Evolutionary conservation across 1,284 basidiomycete species (phyloP).

Genomic region (Ustilago loliicola): DNA sequence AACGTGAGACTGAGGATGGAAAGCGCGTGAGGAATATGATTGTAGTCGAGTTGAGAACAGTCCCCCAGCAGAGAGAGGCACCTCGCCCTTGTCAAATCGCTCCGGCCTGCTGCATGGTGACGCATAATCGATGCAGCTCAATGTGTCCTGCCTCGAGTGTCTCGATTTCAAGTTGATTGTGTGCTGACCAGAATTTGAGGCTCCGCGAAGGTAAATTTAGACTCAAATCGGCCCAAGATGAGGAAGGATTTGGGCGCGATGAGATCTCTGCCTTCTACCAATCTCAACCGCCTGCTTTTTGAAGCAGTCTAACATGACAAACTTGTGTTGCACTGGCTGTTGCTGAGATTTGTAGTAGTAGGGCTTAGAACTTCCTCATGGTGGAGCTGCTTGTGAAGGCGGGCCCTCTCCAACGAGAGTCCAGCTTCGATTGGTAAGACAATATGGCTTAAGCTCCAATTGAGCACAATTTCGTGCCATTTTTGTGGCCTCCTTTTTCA

Average conservation of each 20-base stretch:
- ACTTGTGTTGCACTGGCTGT: background rate
- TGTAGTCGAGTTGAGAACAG: no score
- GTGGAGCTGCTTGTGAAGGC: no score
- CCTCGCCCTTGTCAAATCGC: no score
- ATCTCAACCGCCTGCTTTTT: no score
- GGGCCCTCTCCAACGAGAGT: no score
- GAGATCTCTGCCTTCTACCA: background rate
- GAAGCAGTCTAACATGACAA: background rate
- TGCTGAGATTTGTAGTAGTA: no score
- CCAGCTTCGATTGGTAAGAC: no score
- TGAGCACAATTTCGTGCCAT: background rate
- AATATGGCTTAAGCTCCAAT: no score
- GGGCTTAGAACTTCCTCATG: no score
- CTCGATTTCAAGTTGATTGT: background rate
- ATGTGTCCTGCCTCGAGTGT: background rate
- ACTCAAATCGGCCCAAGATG: background rate
- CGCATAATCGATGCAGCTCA: background rate
- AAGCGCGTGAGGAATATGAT: background rate
- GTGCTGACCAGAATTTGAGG: background rate
- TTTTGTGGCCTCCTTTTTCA: background rate
- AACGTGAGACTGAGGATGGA: background rate
- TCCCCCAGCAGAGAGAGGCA: no score
- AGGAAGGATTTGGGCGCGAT: background rate
- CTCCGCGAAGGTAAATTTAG: background rate
- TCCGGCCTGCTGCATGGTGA: background rate